Evolutionary conservation across 2,329 filamentous ascomycete species (phyloP), one percentile per base, ranked within the genome.

Genomic region (Aaosphaeria pasadenensis): DNA sequence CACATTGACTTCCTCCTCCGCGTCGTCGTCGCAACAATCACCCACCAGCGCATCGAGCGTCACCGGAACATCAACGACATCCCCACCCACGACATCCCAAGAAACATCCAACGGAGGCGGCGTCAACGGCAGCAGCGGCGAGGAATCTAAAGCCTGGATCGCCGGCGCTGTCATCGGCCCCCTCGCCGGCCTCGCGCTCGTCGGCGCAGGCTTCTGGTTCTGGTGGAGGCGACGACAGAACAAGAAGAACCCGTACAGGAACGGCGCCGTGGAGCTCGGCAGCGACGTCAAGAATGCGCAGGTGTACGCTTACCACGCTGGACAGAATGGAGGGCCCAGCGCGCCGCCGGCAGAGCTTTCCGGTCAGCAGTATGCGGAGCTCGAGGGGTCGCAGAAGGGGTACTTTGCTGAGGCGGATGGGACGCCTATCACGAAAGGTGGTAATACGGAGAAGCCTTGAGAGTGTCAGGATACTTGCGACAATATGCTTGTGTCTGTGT

Each of bases 81-180:
- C 11, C 9, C 11, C 39, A 29, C 11, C 33, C 36, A 6, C 43
- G 28, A 13, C 33, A 45, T 13, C 13, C 13, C 9, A 36, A 36
- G 33, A 9, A 36, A 36, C 33, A 29, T n/a, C 11, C 31, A 24
- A 38, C 43, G 35, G 5, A 30, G 6, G 13, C 4, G 17, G 4
- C 28, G 29, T 35, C 33, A 11, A 2, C 33, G 9, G 33, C 9
- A 36, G 33, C 9, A 36, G 33, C 9, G 13, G 9, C 33, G 13
- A 36, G 17, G 17, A 11, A 44, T 49, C 47, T 30, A 29, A 49
- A 32, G 47, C 47, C 24, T 49, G 47, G 47, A 43, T 49, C 28
- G 47, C 47, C 9, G 43, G 47, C 7, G 43, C 47, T 7, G 42
- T 49, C 28, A 11, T 49, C 5, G 47, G 47, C 4, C 30, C 7